Conservation (phyloP, 176 grass and related monocot species). For the Carex littledalei region DNA sequence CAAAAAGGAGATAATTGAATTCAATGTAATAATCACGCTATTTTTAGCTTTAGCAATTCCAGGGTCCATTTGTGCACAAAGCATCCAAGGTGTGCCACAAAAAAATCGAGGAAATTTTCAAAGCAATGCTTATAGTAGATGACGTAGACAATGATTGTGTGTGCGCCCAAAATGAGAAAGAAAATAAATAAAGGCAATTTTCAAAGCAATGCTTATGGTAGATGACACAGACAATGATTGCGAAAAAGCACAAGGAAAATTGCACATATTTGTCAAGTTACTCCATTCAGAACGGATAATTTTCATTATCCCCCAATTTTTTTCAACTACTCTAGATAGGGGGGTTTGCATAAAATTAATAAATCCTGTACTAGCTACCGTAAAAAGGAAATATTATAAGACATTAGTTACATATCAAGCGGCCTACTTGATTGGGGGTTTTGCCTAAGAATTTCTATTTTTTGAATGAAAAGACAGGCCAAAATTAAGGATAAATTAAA, state of each 20-base stretch:
- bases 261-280: not conserved
- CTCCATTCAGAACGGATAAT: not conserved
- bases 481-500: conserved; percentile 1
- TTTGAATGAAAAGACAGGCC: not conserved
- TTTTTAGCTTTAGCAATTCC: not conserved
- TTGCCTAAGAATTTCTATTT: not conserved
- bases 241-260: conserved; percentile 11
- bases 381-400: conserved; percentile 11
- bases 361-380: conserved; percentile 17
- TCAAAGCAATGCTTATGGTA: not conserved
- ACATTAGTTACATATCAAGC: conserved; percentile 7
- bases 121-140: not conserved
- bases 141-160: not conserved
- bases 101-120: not conserved
- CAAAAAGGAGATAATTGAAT: not conserved
- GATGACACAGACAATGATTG: not conserved
- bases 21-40: not conserved
- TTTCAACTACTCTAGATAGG: not conserved
- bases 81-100: not conserved
- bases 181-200: not conserved
- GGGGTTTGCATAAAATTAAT: conserved; percentile 9
- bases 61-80: not conserved
- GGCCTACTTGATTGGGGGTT: not conserved
- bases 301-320: conserved; percentile 3
- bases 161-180: no score